Base-by-base conservation (phyloP, 1,139 yeast species). In the Scheffersomyces insectosa region DNA sequence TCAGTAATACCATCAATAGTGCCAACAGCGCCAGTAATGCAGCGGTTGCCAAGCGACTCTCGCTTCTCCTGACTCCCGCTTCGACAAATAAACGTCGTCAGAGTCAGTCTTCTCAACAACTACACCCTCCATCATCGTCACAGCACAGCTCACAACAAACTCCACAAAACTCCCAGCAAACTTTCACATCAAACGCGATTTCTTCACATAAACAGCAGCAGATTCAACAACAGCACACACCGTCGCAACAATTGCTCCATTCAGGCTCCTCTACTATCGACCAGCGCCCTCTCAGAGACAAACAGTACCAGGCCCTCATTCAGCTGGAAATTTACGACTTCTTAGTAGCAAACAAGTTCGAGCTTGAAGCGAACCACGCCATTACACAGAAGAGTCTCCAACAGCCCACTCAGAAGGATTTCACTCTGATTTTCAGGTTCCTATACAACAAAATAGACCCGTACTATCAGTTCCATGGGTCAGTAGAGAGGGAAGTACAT, bases 341-440 rank as follows among this genome's bases (percentile, higher is more conserved):
- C 60, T 67, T 90, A 39, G 67, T 77, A 11, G 65, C 68, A 6
- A 79, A 84, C 59, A 78, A 79, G 57, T 90, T 87, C 62, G 96
- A 86, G 56, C 65, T 79, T 28, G 91, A 85, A 47, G 83, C 83
- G 73, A 83, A 82, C 52, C 88, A 85, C 52, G 79, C 88, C 1
- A 63, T 90, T 28, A 77, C 88, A 2, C 70, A 75, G 16, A 84
- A 82, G 57, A 80, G 89, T 1, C 68, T 90, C 45, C 77, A 74
- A 51, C 82, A 79, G 50, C 97, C 97, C 7, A 89, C 97, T 0
- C 97, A 90, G 57, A 88, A 86, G 59, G 96, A 88, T 54, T 90
- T 90, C 63, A 82, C 82, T 9, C 61, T 79, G 40, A 82, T 90
- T 14, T 90, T 90, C 66, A 87, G 86, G 60, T 91, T 90, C 76